Conservation (phyloP, 129 eudicot genomes). For the Flaveria robusta region DNA sequence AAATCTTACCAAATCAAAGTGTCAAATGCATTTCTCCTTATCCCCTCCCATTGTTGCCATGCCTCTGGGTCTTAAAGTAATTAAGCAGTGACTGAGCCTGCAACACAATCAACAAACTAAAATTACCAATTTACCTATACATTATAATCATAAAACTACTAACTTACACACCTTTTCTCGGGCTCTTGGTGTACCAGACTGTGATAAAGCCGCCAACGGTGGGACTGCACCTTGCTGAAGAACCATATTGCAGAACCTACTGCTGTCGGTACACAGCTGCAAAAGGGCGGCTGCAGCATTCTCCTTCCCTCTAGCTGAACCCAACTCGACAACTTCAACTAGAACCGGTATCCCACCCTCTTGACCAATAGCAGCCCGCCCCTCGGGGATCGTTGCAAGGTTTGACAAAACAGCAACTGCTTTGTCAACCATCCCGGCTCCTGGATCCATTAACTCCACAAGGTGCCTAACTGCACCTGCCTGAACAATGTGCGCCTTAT, state of each 20-base stretch:
- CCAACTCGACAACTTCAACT: conserved; percentile 91
- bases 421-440: conserved; percentile 93
- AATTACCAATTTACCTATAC: not conserved
- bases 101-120: conserved; percentile 24
- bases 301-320: conserved; percentile 94
- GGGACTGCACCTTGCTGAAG: conserved; percentile 94
- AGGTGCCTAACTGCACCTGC: conserved; percentile 84
- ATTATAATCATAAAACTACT: not conserved
- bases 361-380: conserved; percentile 73
- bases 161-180: conserved; percentile 60
- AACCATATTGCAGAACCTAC: conserved; percentile 65
- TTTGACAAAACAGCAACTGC: conserved; percentile 91
- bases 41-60: conserved; percentile 65
- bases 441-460: conserved; percentile 96
- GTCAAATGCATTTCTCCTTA: conserved; percentile 28
- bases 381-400: conserved; percentile 79
- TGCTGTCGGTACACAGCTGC: conserved; percentile 79
- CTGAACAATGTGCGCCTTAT: conserved; percentile 73
- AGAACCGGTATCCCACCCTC: conserved; percentile 79
- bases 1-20: conserved; percentile 32
- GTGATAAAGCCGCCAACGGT: conserved; percentile 75
- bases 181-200: conserved; percentile 89
- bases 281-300: conserved; percentile 92
- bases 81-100: conserved; percentile 83
- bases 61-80: conserved; percentile 74